phyloP scores from a whole-genome alignment of 2,329 filamentous ascomycete species.

The Pseudogymnoascus sp. region DNA sequence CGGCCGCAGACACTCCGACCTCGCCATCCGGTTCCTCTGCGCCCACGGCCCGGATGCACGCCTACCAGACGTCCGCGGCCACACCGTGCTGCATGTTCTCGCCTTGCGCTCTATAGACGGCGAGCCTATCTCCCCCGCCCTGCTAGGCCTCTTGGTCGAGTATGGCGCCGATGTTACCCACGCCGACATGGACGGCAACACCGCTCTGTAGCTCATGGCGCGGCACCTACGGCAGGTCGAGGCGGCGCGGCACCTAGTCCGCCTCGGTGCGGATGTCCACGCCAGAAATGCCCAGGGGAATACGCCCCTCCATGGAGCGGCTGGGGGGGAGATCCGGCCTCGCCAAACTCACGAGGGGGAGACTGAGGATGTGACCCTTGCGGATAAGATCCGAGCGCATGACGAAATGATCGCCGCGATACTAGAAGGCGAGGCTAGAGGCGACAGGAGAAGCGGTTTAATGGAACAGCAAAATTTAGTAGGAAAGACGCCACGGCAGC shows the following conservation, averaged over 20 bases:
- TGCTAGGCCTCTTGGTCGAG: too few species aligned
- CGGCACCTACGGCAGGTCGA: slow-evolving; percentile 13
- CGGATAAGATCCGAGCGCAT: slow-evolving; percentile 16
- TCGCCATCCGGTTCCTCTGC: too few species aligned
- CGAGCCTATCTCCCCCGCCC: too few species aligned
- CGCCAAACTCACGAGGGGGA: not conserved
- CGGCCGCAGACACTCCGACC: too few species aligned
- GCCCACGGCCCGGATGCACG: too few species aligned
- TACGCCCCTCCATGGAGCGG: slow-evolving; percentile 20
- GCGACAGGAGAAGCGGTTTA: slow-evolving; percentile 8
- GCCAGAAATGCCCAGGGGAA: slow-evolving; percentile 17
- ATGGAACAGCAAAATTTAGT: slow-evolving; percentile 20
- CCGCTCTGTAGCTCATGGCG: slow-evolving; percentile 12
- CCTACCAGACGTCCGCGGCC: too few species aligned
- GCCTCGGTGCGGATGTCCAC: slow-evolving; percentile 17
- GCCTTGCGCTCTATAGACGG: too few species aligned
- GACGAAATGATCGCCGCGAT: slow-evolving; percentile 16
- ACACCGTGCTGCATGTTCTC: too few species aligned
- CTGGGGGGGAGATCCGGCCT: slow-evolving; percentile 10
- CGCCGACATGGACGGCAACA: too few species aligned
- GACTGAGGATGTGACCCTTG: slow-evolving; percentile 11
- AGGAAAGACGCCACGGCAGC: slow-evolving; percentile 18
- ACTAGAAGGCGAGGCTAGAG: slow-evolving; percentile 3
- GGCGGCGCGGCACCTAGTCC: slow-evolving; percentile 11
- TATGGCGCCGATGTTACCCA: too few species aligned